Evolutionary conservation across 331 rosid species (phyloP), one percentile per base, ranked within the genome.

Genomic region (Cydonia oblonga): DNA sequence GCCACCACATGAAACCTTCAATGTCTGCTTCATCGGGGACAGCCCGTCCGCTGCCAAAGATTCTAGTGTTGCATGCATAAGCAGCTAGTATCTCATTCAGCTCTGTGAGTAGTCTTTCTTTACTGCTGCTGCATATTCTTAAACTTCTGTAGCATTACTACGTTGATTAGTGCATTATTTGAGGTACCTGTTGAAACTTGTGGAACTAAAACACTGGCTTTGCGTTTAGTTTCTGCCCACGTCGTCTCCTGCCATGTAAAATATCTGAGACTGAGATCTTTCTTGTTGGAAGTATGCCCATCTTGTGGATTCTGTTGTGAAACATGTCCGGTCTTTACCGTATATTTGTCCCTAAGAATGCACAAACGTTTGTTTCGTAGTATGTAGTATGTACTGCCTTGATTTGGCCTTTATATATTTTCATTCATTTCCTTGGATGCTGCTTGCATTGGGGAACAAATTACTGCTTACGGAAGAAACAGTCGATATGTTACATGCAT

Each of bases 21-120:
- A 52, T 64, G 71, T 54, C 72, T 70, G 60, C 66, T 61, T 51
- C 69, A 26, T 69, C 53, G 8, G 0, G 53, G 76, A 58, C 68
- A 61, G 28, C 53, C 68, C 60, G 38, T 70, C 58, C 60, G 61
- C 61, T 16, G 67, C 51, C 54, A 64, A 53, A 26, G 33, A n/a
- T 26, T 22, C n/a, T 57, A 24, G 57, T 16, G 67, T 71, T 38
- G 75, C 56, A 49, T 16, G 54, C 20, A 49, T 49, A 2, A 49
- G n/a, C 54, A 49, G 54, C 54, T 60, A 26, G 2, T 13, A 13
- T 26, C 33, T 9, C 62, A 15, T 24, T 59, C 35, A 59, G 28
- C 19, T 15, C 28, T 20, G 64, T 70, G 64, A 54, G 52, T 35
- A 22, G 10, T 15, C 73, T 69, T 58, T 69, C 15, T 22, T 60